Evolutionary conservation across 305 asterid genomes (phyloP), one percentile per base, ranked within the genome.

Genomic region (Ruellia speciosa): DNA sequence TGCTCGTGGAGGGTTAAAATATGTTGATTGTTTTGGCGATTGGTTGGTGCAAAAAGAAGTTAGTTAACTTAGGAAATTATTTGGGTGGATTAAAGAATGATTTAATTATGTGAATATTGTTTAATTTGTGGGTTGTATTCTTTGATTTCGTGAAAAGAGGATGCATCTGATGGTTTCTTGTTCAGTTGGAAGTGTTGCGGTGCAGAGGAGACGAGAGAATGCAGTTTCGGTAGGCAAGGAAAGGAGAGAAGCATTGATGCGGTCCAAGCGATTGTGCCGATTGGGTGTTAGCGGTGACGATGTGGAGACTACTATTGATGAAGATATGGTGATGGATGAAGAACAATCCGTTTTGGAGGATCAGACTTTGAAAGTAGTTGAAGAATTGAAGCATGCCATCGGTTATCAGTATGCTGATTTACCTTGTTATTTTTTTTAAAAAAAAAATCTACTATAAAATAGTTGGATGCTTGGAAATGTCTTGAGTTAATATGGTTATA

Each of bases 231-330:
- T 88, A 52, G 89, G 82, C 10, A 93, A 86, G 78, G 97, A 93
- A 72, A 84, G 96, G 67, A 78, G 99, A 71, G 99, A 93, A 66
- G 84, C 96, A 7, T 64, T 88, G 72, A 79, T 93, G 78, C 79
- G 96, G 54, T 71, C 94, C 2, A 93, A 93, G 71, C 95, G 99
- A 52, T 72, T 88, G 45, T 88, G 99, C 72, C 70, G 94, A 70
- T 83, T 51, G 64, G 84, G 94, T 59, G 82, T 88, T 58, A 78
- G 71, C 70, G 72, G 70, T 12, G 90, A 75, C 10, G 69, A 65
- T 39, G 61, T 52, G 11, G 84, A 74, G 50, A 69, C 60, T 60
- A 18, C 78, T 18, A 68, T 50, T 65, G 82, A 79, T 20, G 82
- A 70, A 34, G 89, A 77, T 52, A 88, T 88, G 94, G 71, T 74